Conservation (phyloP, 208 protist genomes). For the Vickermania ingenoplastis region DNA sequence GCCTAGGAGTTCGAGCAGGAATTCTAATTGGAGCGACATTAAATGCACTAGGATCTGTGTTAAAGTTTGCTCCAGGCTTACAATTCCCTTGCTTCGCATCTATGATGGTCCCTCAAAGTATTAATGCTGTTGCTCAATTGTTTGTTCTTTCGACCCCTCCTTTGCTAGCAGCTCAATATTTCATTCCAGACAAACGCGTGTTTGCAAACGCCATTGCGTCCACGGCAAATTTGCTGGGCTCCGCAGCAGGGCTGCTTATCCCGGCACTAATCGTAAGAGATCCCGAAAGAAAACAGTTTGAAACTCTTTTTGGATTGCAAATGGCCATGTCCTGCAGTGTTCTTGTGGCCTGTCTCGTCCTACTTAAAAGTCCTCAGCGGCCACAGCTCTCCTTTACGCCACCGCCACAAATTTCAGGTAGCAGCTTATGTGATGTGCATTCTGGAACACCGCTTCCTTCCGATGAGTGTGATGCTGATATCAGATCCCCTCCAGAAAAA, state of each 20-base stretch:
- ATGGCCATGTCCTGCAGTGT: slow-evolving; percentile 6
- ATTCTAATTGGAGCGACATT: slow-evolving; percentile 5
- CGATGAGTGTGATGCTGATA: slow-evolving; percentile 6
- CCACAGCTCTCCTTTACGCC: background rate
- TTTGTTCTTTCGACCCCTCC: slow-evolving; percentile 13
- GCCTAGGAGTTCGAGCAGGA: slow-evolving; percentile 5
- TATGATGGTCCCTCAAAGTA: slow-evolving; percentile 8
- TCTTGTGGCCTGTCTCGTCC: slow-evolving; percentile 4
- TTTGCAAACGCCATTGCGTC: slow-evolving; percentile 11
- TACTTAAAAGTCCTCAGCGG: slow-evolving; percentile 4
- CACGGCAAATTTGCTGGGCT: slow-evolving; percentile 10
- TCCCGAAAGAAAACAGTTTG: background rate
- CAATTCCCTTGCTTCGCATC: slow-evolving; percentile 5
- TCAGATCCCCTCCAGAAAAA: background rate
- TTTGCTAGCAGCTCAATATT: slow-evolving; percentile 9
- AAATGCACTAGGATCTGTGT: slow-evolving; percentile 4
- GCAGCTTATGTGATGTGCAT: too few relatives aligned
- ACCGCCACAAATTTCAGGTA: background rate
- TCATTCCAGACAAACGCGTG: slow-evolving; percentile 3
- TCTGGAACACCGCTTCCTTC: background rate
- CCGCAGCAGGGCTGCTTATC: slow-evolving; percentile 7
- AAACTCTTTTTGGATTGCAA: slow-evolving; percentile 6
- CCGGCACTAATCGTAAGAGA: slow-evolving; percentile 8
- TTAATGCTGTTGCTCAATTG: slow-evolving; percentile 8
- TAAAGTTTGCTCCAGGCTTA: slow-evolving; percentile 10